Evolutionary conservation across 2,329 filamentous ascomycete species (phyloP), one percentile per base, ranked within the genome.

Genomic region (Trichoderma afroharzianum): DNA sequence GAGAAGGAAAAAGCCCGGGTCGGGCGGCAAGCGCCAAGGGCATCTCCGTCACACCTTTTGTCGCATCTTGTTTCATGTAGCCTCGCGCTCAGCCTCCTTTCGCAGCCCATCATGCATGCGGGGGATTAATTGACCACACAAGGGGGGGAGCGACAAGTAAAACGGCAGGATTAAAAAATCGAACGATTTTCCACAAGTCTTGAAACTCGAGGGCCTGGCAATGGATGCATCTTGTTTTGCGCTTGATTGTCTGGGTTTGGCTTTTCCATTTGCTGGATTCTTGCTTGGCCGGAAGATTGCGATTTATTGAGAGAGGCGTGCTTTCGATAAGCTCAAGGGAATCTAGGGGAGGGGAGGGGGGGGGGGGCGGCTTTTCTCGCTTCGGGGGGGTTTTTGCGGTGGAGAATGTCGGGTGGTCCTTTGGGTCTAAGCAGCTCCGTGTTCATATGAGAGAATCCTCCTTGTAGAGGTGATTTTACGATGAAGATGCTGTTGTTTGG

Each of bases 181-280:
- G 74, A 73, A 73, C 66, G 72, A 74, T 68, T 70, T 63, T 58
- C 73, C 72, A 71, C 72, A 43, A 63, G 58, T 63, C 63, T 59
- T 71, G 68, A 71, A 71, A 71, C 68, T 47, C 24, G 8, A n/a
- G 59, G 18, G 43, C 24, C 33, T 36, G 39, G 15, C 18, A 6
- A 12, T 30, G 33, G 26, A n/a, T 47, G 26, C 15, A 18, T n/a
- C n/a, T n/a, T n/a, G 33, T 36, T 36, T 36, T 36, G 33, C 33
- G 33, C 33, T 28, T 57, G 3, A 18, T 67, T 43, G 32, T 57
- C 26, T 8, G 21, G 26, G n/a, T 57, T n/a, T 57, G 9, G 9
- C 30, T 15, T 4, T 26, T 6, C 14, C 14, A 36, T 18, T 36
- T 32, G n/a, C n/a, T 28, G 28, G 15, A 39, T 11, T 11, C 15